These are phyloP conservation scores for Hypomyces perniciosus DNA, from an alignment of 2,329 filamentous ascomycete species.

Conservation along the genomic window DNA sequence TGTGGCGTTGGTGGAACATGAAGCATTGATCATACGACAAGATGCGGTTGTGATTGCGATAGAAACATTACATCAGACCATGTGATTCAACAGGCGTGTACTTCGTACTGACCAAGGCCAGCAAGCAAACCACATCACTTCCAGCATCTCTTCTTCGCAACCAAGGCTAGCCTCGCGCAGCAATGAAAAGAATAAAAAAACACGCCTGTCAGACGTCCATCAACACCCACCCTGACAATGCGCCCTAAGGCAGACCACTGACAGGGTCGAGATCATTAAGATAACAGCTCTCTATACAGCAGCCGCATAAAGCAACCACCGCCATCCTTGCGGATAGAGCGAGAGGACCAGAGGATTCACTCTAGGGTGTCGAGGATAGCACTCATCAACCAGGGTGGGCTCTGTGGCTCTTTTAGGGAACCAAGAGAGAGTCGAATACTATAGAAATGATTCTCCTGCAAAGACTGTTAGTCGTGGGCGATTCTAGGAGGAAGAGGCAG, in stretches of 20 bases:
- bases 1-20: too few species aligned
- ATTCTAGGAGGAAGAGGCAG: constrained; percentile 14
- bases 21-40: too few species aligned
- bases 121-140: background rate
- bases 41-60: too few species aligned
- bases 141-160: constrained; percentile 44
- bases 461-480: constrained; percentile 18
- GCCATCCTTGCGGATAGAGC: constrained; percentile 57
- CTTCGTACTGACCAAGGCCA: background rate
- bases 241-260: constrained; percentile 69
- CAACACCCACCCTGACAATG: constrained; percentile 71
- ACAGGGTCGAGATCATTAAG: constrained; percentile 87
- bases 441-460: constrained; percentile 90
- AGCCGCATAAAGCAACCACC: constrained; percentile 28
- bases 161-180: constrained; percentile 40
- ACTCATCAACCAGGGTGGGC: constrained; percentile 92
- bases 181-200: constrained; percentile 52
- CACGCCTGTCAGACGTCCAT: constrained; percentile 82
- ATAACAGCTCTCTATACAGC: constrained; percentile 72
- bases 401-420: constrained; percentile 90
- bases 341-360: constrained; percentile 66
- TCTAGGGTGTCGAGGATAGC: constrained; percentile 80
- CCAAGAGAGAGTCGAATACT: constrained; percentile 91
- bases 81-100: too few species aligned
- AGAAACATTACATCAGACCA: too few species aligned